phyloP scores from a whole-genome alignment of 495 filamentous ascomycete genomes.

The Lepraria neglecta region DNA sequence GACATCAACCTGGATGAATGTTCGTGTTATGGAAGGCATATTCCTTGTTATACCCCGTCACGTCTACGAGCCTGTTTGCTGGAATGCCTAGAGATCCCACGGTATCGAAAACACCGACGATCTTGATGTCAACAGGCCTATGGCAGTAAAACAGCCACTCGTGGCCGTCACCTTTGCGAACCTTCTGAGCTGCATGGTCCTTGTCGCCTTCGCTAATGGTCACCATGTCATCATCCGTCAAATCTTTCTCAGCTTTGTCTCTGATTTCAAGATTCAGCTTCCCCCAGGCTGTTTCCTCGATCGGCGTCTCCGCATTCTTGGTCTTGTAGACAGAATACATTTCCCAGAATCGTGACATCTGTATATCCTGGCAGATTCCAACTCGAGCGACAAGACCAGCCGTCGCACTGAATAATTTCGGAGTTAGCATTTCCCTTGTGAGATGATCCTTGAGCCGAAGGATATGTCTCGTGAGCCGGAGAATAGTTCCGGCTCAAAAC shows the following conservation, averaged over 20 bases:
- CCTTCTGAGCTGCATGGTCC: neutral
- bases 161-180: constrained; percentile 8
- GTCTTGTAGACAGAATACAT: constrained; percentile 31
- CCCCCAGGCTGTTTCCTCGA: constrained; percentile 23
- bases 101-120: constrained; percentile 54
- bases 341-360: constrained; percentile 33
- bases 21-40: constrained; percentile 12
- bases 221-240: constrained; percentile 4
- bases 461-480: no score
- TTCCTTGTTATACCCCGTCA: constrained; percentile 14
- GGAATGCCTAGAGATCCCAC: constrained; percentile 35
- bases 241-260: constrained; percentile 15
- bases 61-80: constrained; percentile 15
- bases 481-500: no score
- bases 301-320: constrained; percentile 21
- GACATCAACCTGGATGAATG: constrained; percentile 1
- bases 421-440: no score
- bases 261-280: constrained; percentile 18
- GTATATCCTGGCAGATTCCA: constrained; percentile 32
- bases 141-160: constrained; percentile 10
- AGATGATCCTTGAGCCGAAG: no score
- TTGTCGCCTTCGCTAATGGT: constrained; percentile 8
- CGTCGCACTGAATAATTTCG: no score
- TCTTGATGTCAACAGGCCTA: constrained; percentile 34
- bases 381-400: constrained; percentile 47